phyloP scores from a whole-genome alignment of 371 early-diverging fungal genomes.

The Mortierella sp. region DNA sequence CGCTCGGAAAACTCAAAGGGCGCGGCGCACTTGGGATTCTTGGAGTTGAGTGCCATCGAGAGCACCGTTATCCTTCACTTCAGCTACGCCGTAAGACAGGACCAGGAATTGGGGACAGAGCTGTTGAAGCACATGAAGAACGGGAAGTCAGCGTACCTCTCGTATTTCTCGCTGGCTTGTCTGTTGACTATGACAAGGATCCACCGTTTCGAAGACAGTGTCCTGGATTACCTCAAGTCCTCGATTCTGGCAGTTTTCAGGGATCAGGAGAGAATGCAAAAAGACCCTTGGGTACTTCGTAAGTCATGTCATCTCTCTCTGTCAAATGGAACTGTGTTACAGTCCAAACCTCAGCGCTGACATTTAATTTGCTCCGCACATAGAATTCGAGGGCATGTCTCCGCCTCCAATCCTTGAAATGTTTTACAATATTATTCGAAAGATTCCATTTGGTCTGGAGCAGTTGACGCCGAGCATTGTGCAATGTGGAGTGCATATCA shows the following conservation, averaged over 20 bases:
- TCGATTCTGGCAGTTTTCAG: slow-evolving; percentile 64
- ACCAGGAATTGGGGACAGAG: slow-evolving; percentile 73
- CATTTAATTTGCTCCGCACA: background rate
- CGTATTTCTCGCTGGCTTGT: slow-evolving; percentile 68
- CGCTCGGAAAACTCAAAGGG: slow-evolving; percentile 36
- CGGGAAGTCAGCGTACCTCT: slow-evolving; percentile 59
- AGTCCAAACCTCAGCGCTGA: background rate
- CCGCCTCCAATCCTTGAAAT: slow-evolving; percentile 39
- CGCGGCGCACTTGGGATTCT: slow-evolving; percentile 40
- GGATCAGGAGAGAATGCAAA: slow-evolving; percentile 64
- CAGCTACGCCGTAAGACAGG: slow-evolving; percentile 74
- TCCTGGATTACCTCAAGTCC: slow-evolving; percentile 67
- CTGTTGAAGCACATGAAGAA: slow-evolving; percentile 67
- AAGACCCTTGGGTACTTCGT: slow-evolving; percentile 67
- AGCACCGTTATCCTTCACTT: slow-evolving; percentile 75
- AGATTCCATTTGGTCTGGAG: slow-evolving; percentile 71
- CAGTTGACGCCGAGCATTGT: slow-evolving; percentile 73
- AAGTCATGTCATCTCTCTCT: slow-evolving; percentile 8
- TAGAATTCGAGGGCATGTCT: slow-evolving; percentile 47
- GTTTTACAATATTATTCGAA: slow-evolving; percentile 58
- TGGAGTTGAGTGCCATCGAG: slow-evolving; percentile 61
- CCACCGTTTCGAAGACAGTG: slow-evolving; percentile 70
- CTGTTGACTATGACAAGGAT: slow-evolving; percentile 71
- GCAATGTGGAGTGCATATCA: slow-evolving; percentile 66
- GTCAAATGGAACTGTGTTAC: background rate